Base-by-base conservation (phyloP, 2,329 filamentous ascomycete genomes). In the Trichoderma asperellum region DNA sequence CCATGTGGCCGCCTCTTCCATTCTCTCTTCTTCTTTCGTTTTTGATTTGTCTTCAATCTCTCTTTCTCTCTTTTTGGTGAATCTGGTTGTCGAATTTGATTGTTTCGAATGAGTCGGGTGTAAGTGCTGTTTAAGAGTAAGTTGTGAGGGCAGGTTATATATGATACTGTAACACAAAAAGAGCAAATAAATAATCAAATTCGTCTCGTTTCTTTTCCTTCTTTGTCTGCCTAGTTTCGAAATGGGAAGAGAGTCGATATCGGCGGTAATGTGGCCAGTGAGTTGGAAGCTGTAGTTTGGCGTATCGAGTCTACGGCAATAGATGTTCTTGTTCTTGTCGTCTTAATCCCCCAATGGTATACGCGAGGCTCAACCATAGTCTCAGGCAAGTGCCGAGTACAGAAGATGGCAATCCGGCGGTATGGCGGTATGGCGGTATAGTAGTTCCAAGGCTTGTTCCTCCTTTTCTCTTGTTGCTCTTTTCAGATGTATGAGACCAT, bases 1-100 rank as follows among this genome's bases (percentile, higher is more conserved):
- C 77, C 76, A 79, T 56, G 73, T 71, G 58, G 73, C 74, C 34
- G 71, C 60, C 58, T 73, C 72, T 35, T 73, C 69, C 67, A 70
- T 68, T 5, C 34, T 68, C 53, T 29, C 49, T 43, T 21, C 14
- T 68, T 49, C 32, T 29, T n/a, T 6, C 43, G 11, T 52, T 29
- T 29, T 18, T 53, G n/a, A 0, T 6, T 24, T 24, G 12, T 57
- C 21, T 14, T 24, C 27, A 8, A 57, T n/a, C 27, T 55, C 7
- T 24, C 24, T 12, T 8, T 64, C 27, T 55, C 7, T n/a, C 6
- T 64, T 12, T 37, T 21, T 60, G n/a, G 16, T 24, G n/a, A 27
- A 21, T 21, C 7, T 40, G 5, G 21, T 55, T 4, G 16, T 32
- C 18, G 34, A 11, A 21, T 14, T 14, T 47, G 35, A 16, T 58